These are phyloP conservation scores for Cordyceps fumosorosea DNA, from an alignment of 2,329 filamentous ascomycete species.

Conservation along the genomic window DNA sequence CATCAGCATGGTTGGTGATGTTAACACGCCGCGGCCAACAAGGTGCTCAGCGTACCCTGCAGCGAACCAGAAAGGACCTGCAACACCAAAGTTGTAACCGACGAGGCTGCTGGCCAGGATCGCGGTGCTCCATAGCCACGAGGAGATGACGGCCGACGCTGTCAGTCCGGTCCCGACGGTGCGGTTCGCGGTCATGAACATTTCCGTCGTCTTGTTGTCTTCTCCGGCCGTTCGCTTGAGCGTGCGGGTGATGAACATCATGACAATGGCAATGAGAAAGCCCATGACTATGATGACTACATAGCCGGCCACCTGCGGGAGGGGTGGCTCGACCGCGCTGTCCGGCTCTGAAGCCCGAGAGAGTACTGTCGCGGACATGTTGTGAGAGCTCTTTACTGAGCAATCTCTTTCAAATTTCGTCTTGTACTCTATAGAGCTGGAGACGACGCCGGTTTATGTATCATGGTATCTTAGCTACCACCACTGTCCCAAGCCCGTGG, in stretches of 20 bases:
- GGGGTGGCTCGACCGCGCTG: conserved; percentile 16
- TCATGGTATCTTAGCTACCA: neutral
- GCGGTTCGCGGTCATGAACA: conserved; percentile 50
- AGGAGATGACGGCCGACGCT: conserved; percentile 47
- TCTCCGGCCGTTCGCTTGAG: conserved; percentile 44
- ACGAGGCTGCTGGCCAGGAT: conserved; percentile 44
- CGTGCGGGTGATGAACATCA: conserved; percentile 39
- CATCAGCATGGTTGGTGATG: too few species aligned
- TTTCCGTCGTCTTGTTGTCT: conserved; percentile 47
- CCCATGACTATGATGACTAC: conserved; percentile 29
- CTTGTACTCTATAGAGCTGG: neutral
- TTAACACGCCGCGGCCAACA: neutral
- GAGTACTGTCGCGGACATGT: neutral
- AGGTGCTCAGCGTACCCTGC: conserved; percentile 30
- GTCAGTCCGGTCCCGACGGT: conserved; percentile 44
- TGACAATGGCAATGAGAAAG: conserved; percentile 31
- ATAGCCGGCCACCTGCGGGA: conserved; percentile 25
- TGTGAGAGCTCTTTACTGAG: neutral
- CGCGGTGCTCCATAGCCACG: conserved; percentile 49
- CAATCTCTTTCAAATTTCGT: too few species aligned
- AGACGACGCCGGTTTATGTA: neutral
- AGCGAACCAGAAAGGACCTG: conserved; percentile 52
- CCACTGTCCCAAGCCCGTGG: neutral
- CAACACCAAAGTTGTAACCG: conserved; percentile 47
- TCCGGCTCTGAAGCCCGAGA: neutral